These are phyloP conservation scores for Boletus eberwhitei DNA, from an alignment of 768 basidiomycete species.

Conservation along the genomic window DNA sequence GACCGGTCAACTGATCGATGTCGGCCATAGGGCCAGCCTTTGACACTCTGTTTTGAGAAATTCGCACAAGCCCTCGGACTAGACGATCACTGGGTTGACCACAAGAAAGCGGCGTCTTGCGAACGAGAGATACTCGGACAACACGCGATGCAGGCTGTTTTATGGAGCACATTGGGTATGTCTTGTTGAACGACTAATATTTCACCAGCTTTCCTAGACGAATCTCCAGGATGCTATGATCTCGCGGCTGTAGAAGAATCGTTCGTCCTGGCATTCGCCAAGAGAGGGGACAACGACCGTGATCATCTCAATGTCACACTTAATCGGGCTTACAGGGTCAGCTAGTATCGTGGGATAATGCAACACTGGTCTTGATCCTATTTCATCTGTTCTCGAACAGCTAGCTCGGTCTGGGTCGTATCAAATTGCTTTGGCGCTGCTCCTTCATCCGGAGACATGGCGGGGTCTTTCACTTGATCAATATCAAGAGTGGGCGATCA, in stretches of 20 bases:
- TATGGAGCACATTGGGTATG: conserved; percentile 71
- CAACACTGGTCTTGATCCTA: background rate
- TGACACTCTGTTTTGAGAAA: conserved; percentile 65
- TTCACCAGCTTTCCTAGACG: conserved; percentile 9
- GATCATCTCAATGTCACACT: conserved; percentile 57
- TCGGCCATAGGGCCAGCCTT: conserved; percentile 58
- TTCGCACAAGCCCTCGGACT: conserved; percentile 63
- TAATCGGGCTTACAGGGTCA: conserved; percentile 68
- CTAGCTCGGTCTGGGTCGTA: conserved; percentile 68
- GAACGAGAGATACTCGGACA: conserved; percentile 67
- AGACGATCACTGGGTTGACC: conserved; percentile 70
- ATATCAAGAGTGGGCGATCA: conserved; percentile 69
- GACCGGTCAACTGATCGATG: conserved; percentile 8
- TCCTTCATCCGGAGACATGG: conserved; percentile 73
- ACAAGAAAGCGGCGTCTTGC: conserved; percentile 44
- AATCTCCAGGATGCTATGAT: conserved; percentile 54
- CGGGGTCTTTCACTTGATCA: conserved; percentile 58
- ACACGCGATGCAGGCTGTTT: conserved; percentile 68
- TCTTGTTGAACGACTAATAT: background rate
- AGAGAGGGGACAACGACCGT: conserved; percentile 54
- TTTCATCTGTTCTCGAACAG: conserved; percentile 36
- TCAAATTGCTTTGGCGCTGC: conserved; percentile 53
- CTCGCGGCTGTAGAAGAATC: conserved; percentile 67
- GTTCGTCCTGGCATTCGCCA: conserved; percentile 65
- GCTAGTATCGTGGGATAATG: conserved; percentile 10